Evolutionary conservation across 257 asterid species (phyloP).

Genomic region (Anisodus tanguticus): DNA sequence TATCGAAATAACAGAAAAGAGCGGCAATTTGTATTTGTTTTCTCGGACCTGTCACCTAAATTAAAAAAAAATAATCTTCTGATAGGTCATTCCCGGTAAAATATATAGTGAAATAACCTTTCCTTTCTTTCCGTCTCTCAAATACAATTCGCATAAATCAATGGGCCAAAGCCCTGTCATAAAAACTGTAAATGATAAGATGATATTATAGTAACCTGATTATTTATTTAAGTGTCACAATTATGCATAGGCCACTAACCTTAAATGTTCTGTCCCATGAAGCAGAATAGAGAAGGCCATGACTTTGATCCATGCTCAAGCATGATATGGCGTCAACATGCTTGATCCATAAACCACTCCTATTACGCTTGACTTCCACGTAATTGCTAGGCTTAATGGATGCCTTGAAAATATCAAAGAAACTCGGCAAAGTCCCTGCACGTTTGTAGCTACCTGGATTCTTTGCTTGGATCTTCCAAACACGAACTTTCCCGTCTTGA

Average conservation of each 20-base stretch:
- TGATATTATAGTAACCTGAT: neutral
- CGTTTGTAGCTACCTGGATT: constrained; percentile 40
- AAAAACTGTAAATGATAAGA: neutral
- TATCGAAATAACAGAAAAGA: too few species aligned
- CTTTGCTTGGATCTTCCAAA: constrained; percentile 48
- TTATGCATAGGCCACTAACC: neutral
- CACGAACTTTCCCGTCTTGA: constrained; percentile 67
- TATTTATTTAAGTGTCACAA: neutral
- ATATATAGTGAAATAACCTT: too few species aligned
- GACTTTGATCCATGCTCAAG: constrained; percentile 48
- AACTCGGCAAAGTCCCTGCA: constrained; percentile 55
- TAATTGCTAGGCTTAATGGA: constrained; percentile 59
- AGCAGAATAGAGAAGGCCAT: constrained; percentile 57
- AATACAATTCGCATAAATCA: too few species aligned
- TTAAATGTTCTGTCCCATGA: constrained; percentile 78
- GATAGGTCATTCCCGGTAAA: too few species aligned
- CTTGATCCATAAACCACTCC: constrained; percentile 54
- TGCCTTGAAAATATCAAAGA: constrained; percentile 53
- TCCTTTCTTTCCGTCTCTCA: too few species aligned
- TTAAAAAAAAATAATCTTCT: too few species aligned
- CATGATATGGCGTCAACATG: constrained; percentile 65
- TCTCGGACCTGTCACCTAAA: too few species aligned
- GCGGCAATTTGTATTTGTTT: too few species aligned
- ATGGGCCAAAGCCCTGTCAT: neutral
- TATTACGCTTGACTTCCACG: constrained; percentile 48